These are phyloP conservation scores for Lactarius tabidus DNA, from an alignment of 768 basidiomycete genomes.

Conservation along the genomic window DNA sequence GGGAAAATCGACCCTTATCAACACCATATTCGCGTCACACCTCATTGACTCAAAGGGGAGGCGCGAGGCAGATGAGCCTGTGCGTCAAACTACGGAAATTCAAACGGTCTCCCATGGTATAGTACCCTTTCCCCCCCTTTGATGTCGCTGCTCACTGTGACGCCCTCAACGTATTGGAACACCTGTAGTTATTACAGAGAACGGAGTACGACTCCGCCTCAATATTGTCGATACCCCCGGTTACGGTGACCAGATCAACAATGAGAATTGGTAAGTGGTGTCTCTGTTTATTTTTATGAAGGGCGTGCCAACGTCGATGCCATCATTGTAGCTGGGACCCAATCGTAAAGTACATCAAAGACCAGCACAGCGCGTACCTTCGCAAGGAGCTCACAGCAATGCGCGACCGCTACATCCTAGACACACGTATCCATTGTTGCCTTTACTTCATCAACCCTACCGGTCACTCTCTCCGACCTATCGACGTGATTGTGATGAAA, in stretches of 20 bases:
- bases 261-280: constrained; percentile 83
- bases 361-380: constrained; percentile 97
- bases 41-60: constrained; percentile 98
- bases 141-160: not conserved
- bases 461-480: constrained; percentile 93
- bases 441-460: constrained; percentile 99
- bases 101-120: constrained; percentile 90
- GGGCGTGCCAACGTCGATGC: not conserved
- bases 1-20: constrained; percentile 97
- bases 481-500: constrained; percentile 99
- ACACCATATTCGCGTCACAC: constrained; percentile 98
- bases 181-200: constrained; percentile 83
- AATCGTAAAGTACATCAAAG: constrained; percentile 98
- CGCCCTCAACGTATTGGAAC: constrained; percentile 1
- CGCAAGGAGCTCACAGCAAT: constrained; percentile 98
- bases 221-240: constrained; percentile 99
- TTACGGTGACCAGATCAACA: constrained; percentile 98
- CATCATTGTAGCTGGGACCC: constrained; percentile 83
- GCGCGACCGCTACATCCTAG: constrained; percentile 97
- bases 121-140: constrained; percentile 26
- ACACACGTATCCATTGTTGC: constrained; percentile 98
- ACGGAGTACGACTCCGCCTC: constrained; percentile 88
- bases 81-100: constrained; percentile 96
- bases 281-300: not conserved
- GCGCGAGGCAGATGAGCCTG: constrained; percentile 78